Evolutionary conservation across 768 basidiomycete genomes (phyloP).

Genomic region (Lactifluus hygrophoroides): DNA sequence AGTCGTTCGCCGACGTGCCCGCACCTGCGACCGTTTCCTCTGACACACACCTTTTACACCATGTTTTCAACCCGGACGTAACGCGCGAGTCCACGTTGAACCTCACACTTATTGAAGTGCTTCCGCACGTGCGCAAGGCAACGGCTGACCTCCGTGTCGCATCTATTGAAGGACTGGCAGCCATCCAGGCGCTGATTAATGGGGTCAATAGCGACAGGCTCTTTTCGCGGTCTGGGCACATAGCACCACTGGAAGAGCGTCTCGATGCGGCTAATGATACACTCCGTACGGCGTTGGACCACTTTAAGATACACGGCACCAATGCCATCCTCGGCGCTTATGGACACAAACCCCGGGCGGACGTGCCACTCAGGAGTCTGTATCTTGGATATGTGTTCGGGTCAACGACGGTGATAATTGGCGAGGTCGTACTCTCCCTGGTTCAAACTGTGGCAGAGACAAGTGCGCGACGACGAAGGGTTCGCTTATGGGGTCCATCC

Average conservation of each 20-base stretch:
- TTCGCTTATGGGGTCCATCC: conserved; percentile 43
- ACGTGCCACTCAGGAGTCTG: conserved; percentile 33
- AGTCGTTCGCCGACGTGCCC: conserved; percentile 8
- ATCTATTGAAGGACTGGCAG: conserved; percentile 24
- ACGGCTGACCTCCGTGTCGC: conserved; percentile 32
- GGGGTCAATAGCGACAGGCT: conserved; percentile 31
- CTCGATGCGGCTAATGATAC: conserved; percentile 24
- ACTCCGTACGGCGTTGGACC: conserved; percentile 25
- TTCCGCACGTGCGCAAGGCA: conserved; percentile 30
- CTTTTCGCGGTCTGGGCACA: conserved; percentile 14
- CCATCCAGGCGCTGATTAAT: conserved; percentile 25
- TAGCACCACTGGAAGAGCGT: conserved; percentile 18
- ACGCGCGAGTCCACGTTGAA: conserved; percentile 25
- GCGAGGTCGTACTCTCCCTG: conserved; percentile 31
- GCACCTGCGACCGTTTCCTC: conserved; percentile 19
- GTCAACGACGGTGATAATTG: conserved; percentile 34
- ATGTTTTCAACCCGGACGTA: conserved; percentile 25
- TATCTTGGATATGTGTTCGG: conserved; percentile 45
- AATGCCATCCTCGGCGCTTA: conserved; percentile 26
- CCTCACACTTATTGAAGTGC: conserved; percentile 29
- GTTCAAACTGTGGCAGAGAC: conserved; percentile 32
- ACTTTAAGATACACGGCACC: conserved; percentile 29
- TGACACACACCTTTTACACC: conserved; percentile 32
- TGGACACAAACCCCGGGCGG: background rate
- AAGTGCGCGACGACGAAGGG: conserved; percentile 30